Base-by-base conservation (phyloP, 2,329 filamentous ascomycete species). In the Sarocladium strictum region DNA sequence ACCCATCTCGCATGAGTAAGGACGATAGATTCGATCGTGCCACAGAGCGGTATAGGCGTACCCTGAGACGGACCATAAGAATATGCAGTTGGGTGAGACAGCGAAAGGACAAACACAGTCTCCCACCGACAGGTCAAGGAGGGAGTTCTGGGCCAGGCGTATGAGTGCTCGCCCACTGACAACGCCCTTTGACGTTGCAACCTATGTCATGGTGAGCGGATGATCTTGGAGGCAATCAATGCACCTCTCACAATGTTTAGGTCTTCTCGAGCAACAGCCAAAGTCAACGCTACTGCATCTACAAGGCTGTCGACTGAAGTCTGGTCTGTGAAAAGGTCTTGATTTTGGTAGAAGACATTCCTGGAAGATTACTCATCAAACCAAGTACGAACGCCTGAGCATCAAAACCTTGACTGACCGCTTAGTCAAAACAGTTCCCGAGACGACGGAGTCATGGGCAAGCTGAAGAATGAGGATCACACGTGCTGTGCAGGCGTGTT, bases 331-430 rank as follows among this genome's bases (percentile, higher is more conserved):
- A 94, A 95, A 0, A 95, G 72, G 10, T 83, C 78, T 3, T 85
- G 82, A 60, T 91, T 79, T 61, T 89, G 83, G 64, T 95, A 95
- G 67, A 86, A 95, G 3, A 95, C 84, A 62, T 89, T 88, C 58
- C 89, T 93, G 24, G 29, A 9, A 11, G n/a, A 11, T 32, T 10
- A 26, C n/a, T 2, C 23, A 14, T 49, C 27, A 49, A 11, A 17
- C n/a, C n/a, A n/a, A n/a, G n/a, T n/a, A n/a, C n/a, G n/a, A n/a
- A n/a, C n/a, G n/a, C n/a, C n/a, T n/a, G n/a, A n/a, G n/a, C n/a
- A n/a, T n/a, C n/a, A n/a, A n/a, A n/a, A n/a, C n/a, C n/a, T n/a
- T n/a, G 49, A 61, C 67, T 41, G 52, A 85, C 83, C 84, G 80
- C 67, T 87, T 87, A 2, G 84, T 86, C 19, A 84, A 72, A 2